Base-by-base conservation (phyloP, 2,329 filamentous ascomycete genomes). In the Fusarium devonianum region DNA sequence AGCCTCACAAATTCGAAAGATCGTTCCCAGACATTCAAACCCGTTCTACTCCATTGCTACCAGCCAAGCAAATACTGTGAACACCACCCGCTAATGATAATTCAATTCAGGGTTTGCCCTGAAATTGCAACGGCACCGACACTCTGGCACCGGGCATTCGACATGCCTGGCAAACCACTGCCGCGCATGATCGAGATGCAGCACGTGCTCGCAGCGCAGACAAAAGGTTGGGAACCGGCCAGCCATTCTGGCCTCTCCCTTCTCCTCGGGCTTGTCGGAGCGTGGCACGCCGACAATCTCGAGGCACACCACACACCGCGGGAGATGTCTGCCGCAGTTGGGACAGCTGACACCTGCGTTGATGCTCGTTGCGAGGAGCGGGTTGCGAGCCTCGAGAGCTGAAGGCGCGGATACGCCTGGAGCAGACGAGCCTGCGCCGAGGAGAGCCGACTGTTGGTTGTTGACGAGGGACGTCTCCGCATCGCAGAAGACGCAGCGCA, bases 401-500 rank as follows among this genome's bases (percentile, higher is more conserved):
- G 70, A 62, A 13, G 66, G 62, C 11, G 63, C 33, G 46, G 45
- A 16, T 36, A 32, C 42, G 56, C 56, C 21, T 53, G 53, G 41
- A 16, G 46, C 53, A 29, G 47, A 34, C 29, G 57, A 42, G 28
- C 45, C 37, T 6, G 32, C 53, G 7, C 50, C 50, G 9, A 53
- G 17, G 17, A 56, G 50, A 28, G 44, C 22, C 22, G 34, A 52
- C 35, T 57, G 58, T 4, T 63, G 63, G 41, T 67, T 72, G 48
- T 76, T 77, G 29, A 75, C 73, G 17, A 80, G 72, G 23, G 76
- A 80, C 38, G 79, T 80, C 66, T 83, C 78, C 23, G 81, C 78
- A 63, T 88, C 85, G 73, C 90, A 94, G 73, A 90, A 89, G 36
- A 88, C 80, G 71, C 90, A 94, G 35, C 89, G 83, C 37, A 94